Conservation (phyloP, 1,284 basidiomycete species). For the Neonothopanus nambi region DNA sequence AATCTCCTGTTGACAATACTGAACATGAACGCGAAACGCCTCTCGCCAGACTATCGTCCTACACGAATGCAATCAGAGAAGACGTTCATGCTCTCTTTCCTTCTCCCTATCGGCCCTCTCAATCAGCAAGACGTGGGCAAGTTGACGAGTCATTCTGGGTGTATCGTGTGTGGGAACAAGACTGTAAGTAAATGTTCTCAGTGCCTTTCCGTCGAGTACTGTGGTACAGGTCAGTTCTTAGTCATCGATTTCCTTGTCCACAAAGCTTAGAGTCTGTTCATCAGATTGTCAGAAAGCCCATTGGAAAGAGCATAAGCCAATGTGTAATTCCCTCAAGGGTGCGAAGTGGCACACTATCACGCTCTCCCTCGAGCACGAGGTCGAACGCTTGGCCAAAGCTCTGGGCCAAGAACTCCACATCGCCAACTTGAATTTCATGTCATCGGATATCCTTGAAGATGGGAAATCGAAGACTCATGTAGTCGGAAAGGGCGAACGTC, state of each 20-base stretch:
- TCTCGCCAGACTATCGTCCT: slow-evolving; percentile 29
- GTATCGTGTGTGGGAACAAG: slow-evolving; percentile 39
- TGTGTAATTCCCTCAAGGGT: slow-evolving; percentile 39
- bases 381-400: slow-evolving; percentile 1
- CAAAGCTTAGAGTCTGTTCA: neutral
- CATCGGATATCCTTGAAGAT: neutral
- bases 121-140: slow-evolving; percentile 37
- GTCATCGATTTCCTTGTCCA: neutral
- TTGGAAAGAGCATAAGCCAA: slow-evolving; percentile 40
- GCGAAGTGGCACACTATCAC: slow-evolving; percentile 38
- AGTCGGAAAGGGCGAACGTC: neutral
- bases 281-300: slow-evolving; percentile 41
- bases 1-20: slow-evolving; percentile 34
- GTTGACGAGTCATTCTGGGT: slow-evolving; percentile 36
- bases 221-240: slow-evolving; percentile 32
- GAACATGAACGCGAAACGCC: slow-evolving; percentile 33
- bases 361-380: slow-evolving; percentile 18
- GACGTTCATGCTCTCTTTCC: slow-evolving; percentile 33
- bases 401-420: neutral
- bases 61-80: slow-evolving; percentile 23
- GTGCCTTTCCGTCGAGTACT: slow-evolving; percentile 40
- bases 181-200: slow-evolving; percentile 32
- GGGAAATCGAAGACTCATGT: neutral
- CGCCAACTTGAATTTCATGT: neutral
- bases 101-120: slow-evolving; percentile 40